Conservation (phyloP, 2,329 filamentous ascomycete genomes). For the Trichophyton simii region DNA sequence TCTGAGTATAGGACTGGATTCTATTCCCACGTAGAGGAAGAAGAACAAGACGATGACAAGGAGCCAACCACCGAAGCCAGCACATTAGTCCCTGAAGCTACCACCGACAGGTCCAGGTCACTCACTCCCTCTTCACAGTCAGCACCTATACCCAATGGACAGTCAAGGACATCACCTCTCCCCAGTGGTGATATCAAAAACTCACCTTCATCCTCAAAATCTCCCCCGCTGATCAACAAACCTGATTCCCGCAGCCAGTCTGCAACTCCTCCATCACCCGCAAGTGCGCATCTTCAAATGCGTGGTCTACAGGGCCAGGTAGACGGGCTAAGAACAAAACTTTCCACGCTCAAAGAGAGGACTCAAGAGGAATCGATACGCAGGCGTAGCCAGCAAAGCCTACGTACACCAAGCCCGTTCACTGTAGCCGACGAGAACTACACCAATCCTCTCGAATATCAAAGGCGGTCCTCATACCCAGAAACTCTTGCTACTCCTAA, state of each 20-base stretch:
- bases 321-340: constrained; percentile 71
- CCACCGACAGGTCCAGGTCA: not conserved
- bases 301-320: constrained; percentile 71
- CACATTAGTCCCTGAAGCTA: not conserved
- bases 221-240: constrained; percentile 6
- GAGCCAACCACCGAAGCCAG: not conserved
- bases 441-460: constrained; percentile 20
- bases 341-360: constrained; percentile 65
- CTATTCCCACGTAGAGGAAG: not conserved
- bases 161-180: not conserved
- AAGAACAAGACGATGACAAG: not conserved
- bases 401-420: constrained; percentile 66
- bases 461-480: not conserved
- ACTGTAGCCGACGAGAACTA: constrained; percentile 56
- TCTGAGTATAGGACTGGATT: constrained; percentile 21
- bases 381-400: constrained; percentile 60
- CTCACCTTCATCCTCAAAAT: constrained; percentile 21
- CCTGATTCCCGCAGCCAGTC: constrained; percentile 23
- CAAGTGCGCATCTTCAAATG: constrained; percentile 60
- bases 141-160: constrained; percentile 12
- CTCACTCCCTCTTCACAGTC: not conserved
- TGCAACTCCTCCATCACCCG: constrained; percentile 45
- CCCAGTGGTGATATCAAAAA: constrained; percentile 14
- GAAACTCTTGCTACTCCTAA: not conserved
- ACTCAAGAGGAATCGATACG: constrained; percentile 67